Base-by-base conservation (phyloP, 495 filamentous ascomycete genomes). In the Hyaloscypha bicolor region DNA sequence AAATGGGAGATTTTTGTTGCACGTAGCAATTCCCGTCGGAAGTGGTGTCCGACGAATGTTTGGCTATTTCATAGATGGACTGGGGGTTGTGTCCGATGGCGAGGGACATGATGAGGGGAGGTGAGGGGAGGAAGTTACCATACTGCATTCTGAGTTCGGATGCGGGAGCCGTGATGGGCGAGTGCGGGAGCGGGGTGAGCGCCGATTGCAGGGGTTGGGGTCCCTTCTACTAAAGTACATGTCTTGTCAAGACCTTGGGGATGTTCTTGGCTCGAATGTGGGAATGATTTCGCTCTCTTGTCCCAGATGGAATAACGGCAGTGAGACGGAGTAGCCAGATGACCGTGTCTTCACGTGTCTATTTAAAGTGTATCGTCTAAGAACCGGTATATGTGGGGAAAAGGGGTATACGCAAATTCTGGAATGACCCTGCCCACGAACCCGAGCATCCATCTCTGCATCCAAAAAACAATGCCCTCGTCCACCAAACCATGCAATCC, bases 391-490 rank as follows among this genome's bases (percentile, higher is more conserved):
- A 37, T 37, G 1, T 6, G 35, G 8, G 35, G 12, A 11, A 60
- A 58, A 59, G 55, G 66, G 66, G 66, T 69, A 69, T 69, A 60
- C 55, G 66, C 66, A 64, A 64, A 39, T 19, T 64, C 52, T 48
- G 1, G 42, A 12, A 48, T 16, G 16, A 48, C 16, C 16, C 42
- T 48, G 16, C 42, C 42, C 42, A 48, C 21, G 32, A 53, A 31
- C 51, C 11, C 19, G 51, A 51, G 58, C 22, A 21, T 57, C 59
- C 58, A 45, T 60, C 52, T 57, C 45, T n/a, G n/a, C 51, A 33
- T 32, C 58, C 22, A n/a, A 51, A 21, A n/a, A 55, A 69, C 35
- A n/a, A 52, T 58, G 29, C 39, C 42, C 42, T 64, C 37, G 37
- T 21, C 45, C 35, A 57, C 37, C 16, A 48, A 21, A 29, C 29